phyloP scores from a whole-genome alignment of 2,329 filamentous ascomycete species.

The Apiospora aurea region DNA sequence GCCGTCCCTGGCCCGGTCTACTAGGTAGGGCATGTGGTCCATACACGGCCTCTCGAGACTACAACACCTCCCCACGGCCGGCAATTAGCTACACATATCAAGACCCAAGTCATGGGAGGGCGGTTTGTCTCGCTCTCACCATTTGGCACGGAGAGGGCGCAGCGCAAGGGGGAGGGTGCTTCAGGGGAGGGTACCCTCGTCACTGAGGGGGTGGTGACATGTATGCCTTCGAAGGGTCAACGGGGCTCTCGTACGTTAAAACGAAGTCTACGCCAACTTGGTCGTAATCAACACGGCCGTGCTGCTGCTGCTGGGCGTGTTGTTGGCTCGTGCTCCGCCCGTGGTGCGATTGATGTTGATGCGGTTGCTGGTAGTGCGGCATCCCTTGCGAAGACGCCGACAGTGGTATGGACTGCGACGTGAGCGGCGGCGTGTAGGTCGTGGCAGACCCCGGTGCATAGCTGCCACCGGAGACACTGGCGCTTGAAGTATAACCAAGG shows the following conservation, averaged over 20 bases:
- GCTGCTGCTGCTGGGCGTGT: conserved; percentile 38
- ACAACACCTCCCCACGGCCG: conserved; percentile 52
- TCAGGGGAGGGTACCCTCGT: conserved; percentile 32
- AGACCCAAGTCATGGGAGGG: conserved; percentile 25
- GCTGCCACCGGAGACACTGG: conserved; percentile 67
- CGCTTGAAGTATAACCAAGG: conserved; percentile 56
- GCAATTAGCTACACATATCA: conserved; percentile 51
- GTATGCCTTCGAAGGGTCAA: conserved; percentile 67
- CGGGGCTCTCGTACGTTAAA: conserved; percentile 76
- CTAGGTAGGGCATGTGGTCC: conserved; percentile 83
- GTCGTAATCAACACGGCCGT: conserved; percentile 71
- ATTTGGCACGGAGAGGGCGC: conserved; percentile 13
- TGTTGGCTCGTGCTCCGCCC: conserved; percentile 32
- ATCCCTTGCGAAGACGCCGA: conserved; percentile 40
- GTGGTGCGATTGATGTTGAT: conserved; percentile 41
- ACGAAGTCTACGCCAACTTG: conserved; percentile 90
- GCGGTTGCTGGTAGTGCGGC: conserved; percentile 32
- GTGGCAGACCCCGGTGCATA: conserved; percentile 58
- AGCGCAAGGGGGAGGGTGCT: not conserved
- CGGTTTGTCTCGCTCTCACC: conserved; percentile 29
- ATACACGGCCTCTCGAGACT: conserved; percentile 93
- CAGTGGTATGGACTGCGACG: conserved; percentile 52
- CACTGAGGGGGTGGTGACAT: conserved; percentile 68
- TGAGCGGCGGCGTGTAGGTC: conserved; percentile 57
- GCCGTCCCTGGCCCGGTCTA: conserved; percentile 64